Evolutionary conservation across 768 basidiomycete genomes (phyloP), one percentile per base, ranked within the genome.

Genomic region (Rhodocollybia butyracea): DNA sequence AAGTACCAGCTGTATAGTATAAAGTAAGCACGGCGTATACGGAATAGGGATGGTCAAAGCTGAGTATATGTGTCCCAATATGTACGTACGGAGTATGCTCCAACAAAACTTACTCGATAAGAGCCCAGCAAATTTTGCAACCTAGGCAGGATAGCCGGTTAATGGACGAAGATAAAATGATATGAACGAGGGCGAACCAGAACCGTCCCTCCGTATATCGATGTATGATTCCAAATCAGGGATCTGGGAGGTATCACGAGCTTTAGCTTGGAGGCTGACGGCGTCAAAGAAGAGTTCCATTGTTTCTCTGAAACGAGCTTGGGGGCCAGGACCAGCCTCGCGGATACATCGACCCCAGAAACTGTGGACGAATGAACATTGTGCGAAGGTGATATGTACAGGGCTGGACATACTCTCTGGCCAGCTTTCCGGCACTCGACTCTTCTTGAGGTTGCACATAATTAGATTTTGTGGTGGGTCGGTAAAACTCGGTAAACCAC

Each of bases 171-270:
- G 19, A 36, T 11, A 38, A 53, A 42, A 39, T 15, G 27, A 29
- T 27, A 26, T 26, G 26, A 27, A 22, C 22, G 31, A 53, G 48
- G 32, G 38, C 59, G 51, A 41, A 68, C 87, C 89, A 60, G 86
- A 87, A 26, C 87, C 89, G 59, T 91, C 85, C 39, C 89, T 78
- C 19, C 89, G 82, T 41, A 86, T 72, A 47, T 82, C 73, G 58
- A 91, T 85, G 63, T 89, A 91, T 1, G 85, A 81, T 58, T 90
- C 85, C 26, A 91, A 79, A 66, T 86, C 86, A 7, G 86, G 86
- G 43, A 89, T 73, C 21, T 71, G 61, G 1, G 69, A 78, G 5
- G 74, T 69, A 51, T 78, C 73, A 39, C 86, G 85, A 58, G 82
- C 80, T 29, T 71, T 64, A 11, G 86, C 79, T 66, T 91, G 85